These are phyloP conservation scores for Ascomycota sp. DNA, from an alignment of 2,329 filamentous ascomycete genomes.

Conservation along the genomic window DNA sequence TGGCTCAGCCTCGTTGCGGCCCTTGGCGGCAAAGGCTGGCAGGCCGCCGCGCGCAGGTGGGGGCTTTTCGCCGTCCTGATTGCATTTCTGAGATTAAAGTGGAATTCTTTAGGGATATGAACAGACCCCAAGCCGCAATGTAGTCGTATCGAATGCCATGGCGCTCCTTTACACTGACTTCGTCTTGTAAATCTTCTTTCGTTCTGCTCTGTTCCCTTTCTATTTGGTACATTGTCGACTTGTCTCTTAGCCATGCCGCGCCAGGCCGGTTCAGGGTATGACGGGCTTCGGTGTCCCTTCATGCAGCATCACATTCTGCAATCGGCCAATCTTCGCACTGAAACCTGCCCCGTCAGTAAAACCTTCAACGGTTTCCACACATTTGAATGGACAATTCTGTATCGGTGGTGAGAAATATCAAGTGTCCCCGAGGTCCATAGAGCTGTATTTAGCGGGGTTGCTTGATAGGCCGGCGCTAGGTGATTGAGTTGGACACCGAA, in stretches of 20 bases:
- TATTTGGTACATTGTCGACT: not conserved
- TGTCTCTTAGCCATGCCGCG: not conserved
- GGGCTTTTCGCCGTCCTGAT: slow-evolving; percentile 17
- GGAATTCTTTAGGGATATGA: slow-evolving; percentile 12
- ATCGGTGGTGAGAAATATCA: too few relatives aligned
- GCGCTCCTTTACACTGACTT: too few relatives aligned
- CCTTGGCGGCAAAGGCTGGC: slow-evolving; percentile 25
- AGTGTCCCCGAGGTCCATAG: too few relatives aligned
- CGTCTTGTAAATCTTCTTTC: not conserved
- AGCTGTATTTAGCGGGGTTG: too few relatives aligned
- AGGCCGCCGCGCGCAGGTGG: slow-evolving; percentile 31
- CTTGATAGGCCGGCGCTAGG: not conserved
- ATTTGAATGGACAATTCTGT: too few relatives aligned
- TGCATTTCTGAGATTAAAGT: slow-evolving; percentile 14
- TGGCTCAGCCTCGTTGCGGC: slow-evolving; percentile 28
- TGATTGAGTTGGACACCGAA: not conserved
- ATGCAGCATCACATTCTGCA: too few relatives aligned
- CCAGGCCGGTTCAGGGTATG: not conserved
- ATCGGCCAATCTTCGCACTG: too few relatives aligned
- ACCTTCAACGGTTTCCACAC: too few relatives aligned
- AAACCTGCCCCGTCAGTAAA: too few relatives aligned
- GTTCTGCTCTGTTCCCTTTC: not conserved
- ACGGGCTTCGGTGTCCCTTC: too few relatives aligned
- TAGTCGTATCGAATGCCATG: not conserved
- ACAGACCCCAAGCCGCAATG: slow-evolving; percentile 2